Conservation (phyloP, 2,329 filamentous ascomycete species). For the Diaporthe ilicicola region DNA sequence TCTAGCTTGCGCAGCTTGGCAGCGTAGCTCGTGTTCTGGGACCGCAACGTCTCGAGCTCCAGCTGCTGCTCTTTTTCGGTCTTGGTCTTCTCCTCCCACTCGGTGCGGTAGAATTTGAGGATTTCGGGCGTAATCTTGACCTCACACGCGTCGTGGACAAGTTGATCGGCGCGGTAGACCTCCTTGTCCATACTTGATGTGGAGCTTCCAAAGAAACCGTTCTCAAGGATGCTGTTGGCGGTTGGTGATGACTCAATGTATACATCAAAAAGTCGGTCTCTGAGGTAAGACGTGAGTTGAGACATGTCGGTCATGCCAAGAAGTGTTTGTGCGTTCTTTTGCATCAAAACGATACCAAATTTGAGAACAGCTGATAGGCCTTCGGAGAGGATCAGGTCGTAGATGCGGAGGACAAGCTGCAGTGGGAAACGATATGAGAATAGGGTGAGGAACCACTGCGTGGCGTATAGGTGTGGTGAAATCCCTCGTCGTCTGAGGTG, state of each 20-base stretch:
- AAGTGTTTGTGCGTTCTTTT: slow-evolving; percentile 84
- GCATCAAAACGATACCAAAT: slow-evolving; percentile 95
- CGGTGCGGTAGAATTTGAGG: slow-evolving; percentile 79
- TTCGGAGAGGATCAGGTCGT: slow-evolving; percentile 93
- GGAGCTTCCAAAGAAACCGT: slow-evolving; percentile 95
- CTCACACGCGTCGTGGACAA: slow-evolving; percentile 91
- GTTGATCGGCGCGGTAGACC: slow-evolving; percentile 91
- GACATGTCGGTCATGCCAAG: slow-evolving; percentile 91
- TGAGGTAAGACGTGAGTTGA: slow-evolving; percentile 86
- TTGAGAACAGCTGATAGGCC: slow-evolving; percentile 92
- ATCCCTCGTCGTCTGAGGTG: slow-evolving; percentile 90
- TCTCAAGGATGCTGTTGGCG: slow-evolving; percentile 91
- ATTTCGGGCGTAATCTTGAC: slow-evolving; percentile 85
- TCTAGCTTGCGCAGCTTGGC: slow-evolving; percentile 85
- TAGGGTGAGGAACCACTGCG: slow-evolving; percentile 98
- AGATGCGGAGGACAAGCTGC: slow-evolving; percentile 94
- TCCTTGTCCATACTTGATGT: slow-evolving; percentile 92
- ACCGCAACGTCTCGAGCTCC: slow-evolving; percentile 79
- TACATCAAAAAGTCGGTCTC: slow-evolving; percentile 93
- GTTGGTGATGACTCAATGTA: slow-evolving; percentile 96
- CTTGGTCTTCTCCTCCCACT: slow-evolving; percentile 94
- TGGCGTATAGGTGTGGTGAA: slow-evolving; percentile 91
- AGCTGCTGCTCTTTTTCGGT: slow-evolving; percentile 81
- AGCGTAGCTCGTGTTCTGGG: slow-evolving; percentile 72
- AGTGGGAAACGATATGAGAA: slow-evolving; percentile 98